Percentiles rank a stretch among this genome's conserved stretches.
phyloP scores from a whole-genome alignment of 2,329 filamentous ascomycete species.

The Calonectria hawksworthii region DNA sequence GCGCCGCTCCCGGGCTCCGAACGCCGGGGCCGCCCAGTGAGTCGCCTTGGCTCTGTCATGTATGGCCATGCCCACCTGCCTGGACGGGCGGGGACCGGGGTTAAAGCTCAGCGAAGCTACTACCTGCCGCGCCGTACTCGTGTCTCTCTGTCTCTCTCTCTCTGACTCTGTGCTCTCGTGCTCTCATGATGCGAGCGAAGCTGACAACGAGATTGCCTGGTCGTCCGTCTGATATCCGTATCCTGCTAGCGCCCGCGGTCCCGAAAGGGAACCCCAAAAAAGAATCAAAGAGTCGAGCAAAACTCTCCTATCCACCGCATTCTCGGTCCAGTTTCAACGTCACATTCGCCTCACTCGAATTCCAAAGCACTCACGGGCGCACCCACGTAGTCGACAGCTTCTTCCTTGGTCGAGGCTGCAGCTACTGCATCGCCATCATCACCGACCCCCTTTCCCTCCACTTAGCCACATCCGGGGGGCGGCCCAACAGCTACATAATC shows the following conservation, averaged over 20 bases:
- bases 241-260: not conserved
- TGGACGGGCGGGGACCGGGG: not conserved
- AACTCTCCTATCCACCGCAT: not conserved
- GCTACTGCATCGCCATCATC: conserved; percentile 14
- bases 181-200: not conserved
- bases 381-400: not conserved
- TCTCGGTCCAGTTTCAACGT: not conserved
- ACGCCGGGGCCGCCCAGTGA: conserved; percentile 33
- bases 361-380: not conserved
- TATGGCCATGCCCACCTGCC: not conserved
- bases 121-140: not conserved
- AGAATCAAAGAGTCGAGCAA: not conserved
- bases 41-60: not conserved
- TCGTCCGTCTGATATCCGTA: not conserved
- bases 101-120: not conserved
- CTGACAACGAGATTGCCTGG: not conserved
- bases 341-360: not conserved
- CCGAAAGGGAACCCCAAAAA: not conserved
- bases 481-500: conserved; percentile 8
- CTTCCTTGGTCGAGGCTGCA: conserved; percentile 1
- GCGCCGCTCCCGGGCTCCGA: conserved; percentile 46
- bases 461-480: conserved; percentile 17
- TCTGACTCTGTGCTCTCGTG: too few relatives aligned
- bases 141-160: too few relatives aligned
- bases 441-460: conserved; percentile 14